Base-by-base conservation (phyloP, 2,329 filamentous ascomycete species). In the Phaeosphaeria sp. region DNA sequence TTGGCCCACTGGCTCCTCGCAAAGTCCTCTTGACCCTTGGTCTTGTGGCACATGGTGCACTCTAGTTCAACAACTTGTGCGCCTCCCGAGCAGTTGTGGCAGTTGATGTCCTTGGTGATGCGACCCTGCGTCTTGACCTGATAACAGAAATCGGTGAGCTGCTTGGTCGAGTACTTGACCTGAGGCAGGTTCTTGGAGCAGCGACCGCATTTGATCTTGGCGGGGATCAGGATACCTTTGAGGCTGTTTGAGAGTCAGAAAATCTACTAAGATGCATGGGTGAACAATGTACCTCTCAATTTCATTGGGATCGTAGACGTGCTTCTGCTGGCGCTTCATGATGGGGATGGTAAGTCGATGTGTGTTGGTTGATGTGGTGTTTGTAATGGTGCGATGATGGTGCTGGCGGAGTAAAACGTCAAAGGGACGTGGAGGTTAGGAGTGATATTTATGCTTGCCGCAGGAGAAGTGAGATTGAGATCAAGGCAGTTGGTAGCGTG, bases 21-120 rank as follows among this genome's bases (percentile, higher is more conserved):
- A 62, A 85, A 87, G 0, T 75, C 73, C 6, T 82, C 79, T 1
- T 85, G 55, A 0, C 77, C 73, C 63, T 84, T 84, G 1, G 72
- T 77, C 55, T 77, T 66, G 20, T 77, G 68, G 65, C 85, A 87
- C 39, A 79, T 72, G 30, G 62, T 67, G 63, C 85, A 87, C 9
- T 75, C 72, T 25, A 86, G 65, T 62, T 87, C 84, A 3, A 77
- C 69, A 1, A 76, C 60, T 47, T 79, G 78, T 1, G 13, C 15
- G 6, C 13, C 67, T 4, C 79, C 79, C 33, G 77, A 74, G 58
- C 85, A 87, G 1, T 53, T 39, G 6, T 73, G 66, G 69, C 84
- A 87, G 22, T 71, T 77, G 21, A 78, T 74, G 6, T 64, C 64
- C 23, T 64, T 56, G 10, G 56, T 60, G 47, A 70, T 69, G 1